Evolutionary conservation across 495 filamentous ascomycete species (phyloP), one percentile per base, ranked within the genome.

Genomic region (Letharia lupina): DNA sequence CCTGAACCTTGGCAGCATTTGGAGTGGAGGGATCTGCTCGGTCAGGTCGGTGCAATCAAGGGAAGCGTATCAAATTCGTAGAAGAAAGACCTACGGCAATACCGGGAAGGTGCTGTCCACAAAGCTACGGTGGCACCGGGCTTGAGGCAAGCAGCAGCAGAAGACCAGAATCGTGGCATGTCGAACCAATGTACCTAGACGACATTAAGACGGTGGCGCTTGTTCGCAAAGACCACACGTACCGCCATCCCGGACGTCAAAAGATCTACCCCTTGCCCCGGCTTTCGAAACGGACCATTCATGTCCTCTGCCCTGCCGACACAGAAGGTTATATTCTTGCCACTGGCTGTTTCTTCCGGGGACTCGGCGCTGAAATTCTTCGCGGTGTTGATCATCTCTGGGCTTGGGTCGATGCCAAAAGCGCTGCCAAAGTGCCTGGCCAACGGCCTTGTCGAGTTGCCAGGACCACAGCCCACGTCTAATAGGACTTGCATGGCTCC

Each of bases 111-210:
- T 12, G 50, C 64, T 20, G 72, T 74, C 84, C 83, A 88, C 3
- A 87, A 41, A 0, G 81, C 82, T 7, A 87, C 80, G 1, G 77
- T 87, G 16, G 84, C 85, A 7, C 81, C 81, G 6, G 81, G 80
- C 65, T 78, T 81, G 20, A 88, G 68, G 11, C 81, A 74, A 31
- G 75, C 72, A 0, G 81, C 83, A 1, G 82, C 83, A 2, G 70
- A 69, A 0, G 56, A 40, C 79, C 82, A 88, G 73, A 88, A 87
- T 2, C 66, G 62, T 12, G 76, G 56, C 78, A 86, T 81, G 66
- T 86, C 77, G 77, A 87, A 86, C 84, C 84, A 88, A 68, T 87
- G 85, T 11, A 81, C 82, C 77, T 80, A 41, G 6, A 45, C 3
- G 23, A 57, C 15, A 63, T 44, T 13, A 35, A 44, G 9, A 20